Percentiles rank a stretch among this genome's conserved stretches.
These are phyloP conservation scores for Phaffomyces antillensis DNA, from an alignment of 805 yeast species.

Conservation along the genomic window DNA sequence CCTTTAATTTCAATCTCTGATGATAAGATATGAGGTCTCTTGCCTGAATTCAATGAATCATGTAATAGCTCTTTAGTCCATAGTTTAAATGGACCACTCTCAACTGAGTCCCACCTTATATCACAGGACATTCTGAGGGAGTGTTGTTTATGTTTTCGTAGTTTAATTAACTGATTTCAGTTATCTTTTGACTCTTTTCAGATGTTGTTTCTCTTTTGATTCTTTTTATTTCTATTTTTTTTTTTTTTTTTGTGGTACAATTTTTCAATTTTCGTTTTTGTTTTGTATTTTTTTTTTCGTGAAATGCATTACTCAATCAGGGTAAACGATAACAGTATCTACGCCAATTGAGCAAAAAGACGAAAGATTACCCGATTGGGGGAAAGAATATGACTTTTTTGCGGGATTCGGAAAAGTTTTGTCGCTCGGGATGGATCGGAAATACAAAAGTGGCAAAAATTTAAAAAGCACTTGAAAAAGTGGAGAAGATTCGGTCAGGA, in stretches of 20 bases:
- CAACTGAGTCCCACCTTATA: slow-evolving; percentile 71
- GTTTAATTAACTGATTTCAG: not conserved
- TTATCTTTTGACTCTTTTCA: not conserved
- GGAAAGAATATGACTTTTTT: too few species aligned
- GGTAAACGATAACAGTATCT: not conserved
- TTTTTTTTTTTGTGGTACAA: not conserved
- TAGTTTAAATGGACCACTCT: slow-evolving; percentile 51
- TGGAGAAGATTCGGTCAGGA: too few species aligned
- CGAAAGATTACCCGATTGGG: too few species aligned
- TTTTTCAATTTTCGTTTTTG: not conserved
- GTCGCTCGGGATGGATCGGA: too few species aligned
- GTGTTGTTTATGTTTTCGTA: not conserved
- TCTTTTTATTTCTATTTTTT: not conserved
- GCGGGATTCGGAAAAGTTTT: too few species aligned
- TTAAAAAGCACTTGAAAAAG: too few species aligned
- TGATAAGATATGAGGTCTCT: slow-evolving; percentile 62
- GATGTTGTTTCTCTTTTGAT: too few species aligned
- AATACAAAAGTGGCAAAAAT: too few species aligned
- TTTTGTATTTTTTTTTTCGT: not conserved
- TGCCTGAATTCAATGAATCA: slow-evolving; percentile 68
- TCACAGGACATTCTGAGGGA: slow-evolving; percentile 56
- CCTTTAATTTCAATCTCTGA: slow-evolving; percentile 63
- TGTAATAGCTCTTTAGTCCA: slow-evolving; percentile 63
- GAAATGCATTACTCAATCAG: not conserved
- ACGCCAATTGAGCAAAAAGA: too few species aligned